Evolutionary conservation across 768 basidiomycete species (phyloP).

Genomic region (Lentinula sp.): DNA sequence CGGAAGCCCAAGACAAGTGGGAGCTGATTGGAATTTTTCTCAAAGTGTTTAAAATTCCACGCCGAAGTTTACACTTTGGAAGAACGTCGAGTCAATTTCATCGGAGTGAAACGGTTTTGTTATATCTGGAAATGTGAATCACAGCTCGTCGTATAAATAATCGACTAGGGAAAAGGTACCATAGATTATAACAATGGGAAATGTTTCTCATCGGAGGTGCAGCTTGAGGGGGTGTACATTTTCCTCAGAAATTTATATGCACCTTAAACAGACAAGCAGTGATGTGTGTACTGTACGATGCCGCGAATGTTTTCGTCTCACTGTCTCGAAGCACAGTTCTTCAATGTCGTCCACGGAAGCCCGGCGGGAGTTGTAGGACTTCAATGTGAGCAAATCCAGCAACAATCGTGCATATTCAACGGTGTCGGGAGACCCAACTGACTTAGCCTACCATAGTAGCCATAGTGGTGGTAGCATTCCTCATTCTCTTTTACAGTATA

Average conservation of each 20-base stretch:
- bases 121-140: neutral
- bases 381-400: too few species aligned
- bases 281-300: neutral
- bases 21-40: neutral
- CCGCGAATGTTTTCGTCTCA: neutral
- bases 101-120: neutral
- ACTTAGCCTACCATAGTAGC: too few species aligned
- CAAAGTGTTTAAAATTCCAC: neutral
- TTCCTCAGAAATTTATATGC: neutral
- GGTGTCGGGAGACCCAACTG: too few species aligned
- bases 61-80: neutral
- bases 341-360: too few species aligned
- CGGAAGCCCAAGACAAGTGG: neutral
- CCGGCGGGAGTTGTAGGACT: too few species aligned
- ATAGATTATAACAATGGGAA: neutral
- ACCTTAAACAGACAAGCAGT: neutral
- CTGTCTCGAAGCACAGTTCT: too few species aligned
- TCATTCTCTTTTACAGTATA: too few species aligned
- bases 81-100: neutral
- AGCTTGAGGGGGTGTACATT: neutral
- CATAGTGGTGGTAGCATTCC: too few species aligned
- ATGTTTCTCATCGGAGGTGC: neutral
- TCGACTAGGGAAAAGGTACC: neutral
- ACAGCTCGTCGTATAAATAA: neutral
- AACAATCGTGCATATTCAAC: too few species aligned